Percentiles rank a stretch among this genome's conserved stretches.
These are phyloP conservation scores for Musa itinerans DNA, from an alignment of 176 grass and related monocot species.

Conservation along the genomic window DNA sequence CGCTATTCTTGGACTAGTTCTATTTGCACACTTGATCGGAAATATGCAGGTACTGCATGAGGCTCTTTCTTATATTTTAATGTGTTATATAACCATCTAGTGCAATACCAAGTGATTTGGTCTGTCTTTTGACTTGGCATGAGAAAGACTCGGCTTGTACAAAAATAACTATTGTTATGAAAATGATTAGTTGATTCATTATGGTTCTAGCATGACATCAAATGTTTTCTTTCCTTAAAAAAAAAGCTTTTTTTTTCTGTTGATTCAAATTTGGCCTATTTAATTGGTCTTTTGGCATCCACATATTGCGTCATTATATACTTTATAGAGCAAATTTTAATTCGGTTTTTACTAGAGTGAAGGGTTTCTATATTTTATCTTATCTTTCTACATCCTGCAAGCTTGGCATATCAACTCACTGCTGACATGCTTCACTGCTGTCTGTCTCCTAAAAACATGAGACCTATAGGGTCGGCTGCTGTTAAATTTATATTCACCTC, in stretches of 20 bases:
- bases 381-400: background rate
- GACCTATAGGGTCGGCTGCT: background rate
- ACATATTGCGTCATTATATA: too few species aligned
- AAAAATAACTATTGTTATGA: too few species aligned
- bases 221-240: too few species aligned
- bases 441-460: background rate
- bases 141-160: too few species aligned
- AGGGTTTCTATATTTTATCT: background rate
- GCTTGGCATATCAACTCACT: background rate
- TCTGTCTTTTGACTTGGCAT: background rate
- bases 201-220: too few species aligned
- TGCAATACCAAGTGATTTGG: background rate
- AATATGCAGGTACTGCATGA: constrained; percentile 9
- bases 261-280: too few species aligned
- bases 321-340: too few species aligned
- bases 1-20: constrained; percentile 13
- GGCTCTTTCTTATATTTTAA: background rate
- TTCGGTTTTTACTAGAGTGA: too few species aligned
- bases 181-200: too few species aligned
- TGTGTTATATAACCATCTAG: background rate
- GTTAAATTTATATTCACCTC: background rate
- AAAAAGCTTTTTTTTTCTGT: too few species aligned
- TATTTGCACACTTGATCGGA: constrained; percentile 17
- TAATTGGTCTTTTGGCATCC: too few species aligned
- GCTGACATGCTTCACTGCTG: background rate